A percentile compares a stretch with the other conserved stretches of the same genome.
Evolutionary conservation across 1,139 yeast species (phyloP).

Genomic region (Suhomyces panamericanus): DNA sequence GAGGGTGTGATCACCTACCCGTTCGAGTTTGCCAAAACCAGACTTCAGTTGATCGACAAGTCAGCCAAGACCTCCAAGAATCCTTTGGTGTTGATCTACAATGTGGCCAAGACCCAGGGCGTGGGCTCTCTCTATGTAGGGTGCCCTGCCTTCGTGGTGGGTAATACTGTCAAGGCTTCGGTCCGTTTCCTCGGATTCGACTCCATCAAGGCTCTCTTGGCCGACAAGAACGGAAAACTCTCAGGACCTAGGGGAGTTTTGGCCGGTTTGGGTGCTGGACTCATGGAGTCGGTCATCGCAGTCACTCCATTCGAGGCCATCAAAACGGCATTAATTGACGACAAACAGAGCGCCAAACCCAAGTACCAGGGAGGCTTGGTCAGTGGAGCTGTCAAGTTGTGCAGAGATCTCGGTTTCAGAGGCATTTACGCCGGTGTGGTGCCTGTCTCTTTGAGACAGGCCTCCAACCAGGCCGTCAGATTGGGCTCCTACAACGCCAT

Average conservation of each 20-base stretch:
- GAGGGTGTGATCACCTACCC: conserved; percentile 93
- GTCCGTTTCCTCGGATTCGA: conserved; percentile 93
- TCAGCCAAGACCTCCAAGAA: conserved; percentile 69
- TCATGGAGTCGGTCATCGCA: conserved; percentile 86
- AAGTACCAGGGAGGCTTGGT: conserved; percentile 70
- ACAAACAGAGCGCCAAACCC: conserved; percentile 73
- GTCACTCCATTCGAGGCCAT: conserved; percentile 97
- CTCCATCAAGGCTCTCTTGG: conserved; percentile 70
- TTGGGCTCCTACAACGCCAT: conserved; percentile 90
- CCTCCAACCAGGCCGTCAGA: conserved; percentile 92
- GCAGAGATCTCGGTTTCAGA: conserved; percentile 73
- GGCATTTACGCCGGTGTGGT: conserved; percentile 88
- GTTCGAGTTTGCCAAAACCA: conserved; percentile 93
- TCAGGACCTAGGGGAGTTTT: conserved; percentile 88
- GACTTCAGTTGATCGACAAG: conserved; percentile 81
- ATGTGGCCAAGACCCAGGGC: conserved; percentile 79
- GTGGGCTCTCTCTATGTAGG: conserved; percentile 81
- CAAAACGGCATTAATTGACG: conserved; percentile 94
- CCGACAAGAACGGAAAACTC: conserved; percentile 82
- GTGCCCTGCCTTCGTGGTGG: conserved; percentile 96
- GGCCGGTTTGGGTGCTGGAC: conserved; percentile 97
- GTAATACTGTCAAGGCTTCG: conserved; percentile 94
- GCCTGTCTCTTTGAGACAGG: conserved; percentile 94
- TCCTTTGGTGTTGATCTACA: conserved; percentile 77
- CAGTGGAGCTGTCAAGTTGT: conserved; percentile 61